Evolutionary conservation across 176 grass and related monocot species (phyloP).

Genomic region (Lolium multiflorum): DNA sequence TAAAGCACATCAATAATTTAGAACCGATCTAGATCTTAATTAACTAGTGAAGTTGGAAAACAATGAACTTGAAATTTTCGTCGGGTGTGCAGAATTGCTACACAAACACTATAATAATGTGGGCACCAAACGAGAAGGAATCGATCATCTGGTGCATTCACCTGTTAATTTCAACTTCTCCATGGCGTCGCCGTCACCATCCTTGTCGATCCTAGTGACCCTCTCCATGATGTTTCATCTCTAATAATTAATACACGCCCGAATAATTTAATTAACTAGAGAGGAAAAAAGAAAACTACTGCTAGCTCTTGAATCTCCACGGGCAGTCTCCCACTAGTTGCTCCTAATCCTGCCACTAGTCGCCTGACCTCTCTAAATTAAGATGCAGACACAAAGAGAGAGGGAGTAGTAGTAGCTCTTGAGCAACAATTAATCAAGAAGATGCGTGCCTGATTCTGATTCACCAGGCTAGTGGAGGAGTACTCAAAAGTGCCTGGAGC

Average conservation of each 20-base stretch:
- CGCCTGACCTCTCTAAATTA: background rate
- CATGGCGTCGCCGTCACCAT: background rate
- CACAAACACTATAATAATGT: background rate
- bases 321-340: background rate
- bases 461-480: background rate
- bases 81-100: background rate
- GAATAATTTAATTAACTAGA: conserved; percentile 9
- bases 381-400: background rate
- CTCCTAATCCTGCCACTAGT: background rate
- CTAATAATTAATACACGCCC: background rate
- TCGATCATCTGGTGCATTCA: background rate
- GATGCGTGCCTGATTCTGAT: background rate
- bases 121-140: background rate
- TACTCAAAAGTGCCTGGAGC: conserved; percentile 61
- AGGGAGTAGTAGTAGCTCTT: background rate
- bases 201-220: background rate
- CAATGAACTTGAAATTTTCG: background rate
- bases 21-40: conserved; percentile 24
- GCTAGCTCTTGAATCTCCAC: background rate
- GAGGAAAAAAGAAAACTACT: background rate
- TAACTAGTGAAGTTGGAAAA: background rate
- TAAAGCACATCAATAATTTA: conserved; percentile 8
- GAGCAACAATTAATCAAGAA: background rate
- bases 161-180: background rate
- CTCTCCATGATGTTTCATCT: background rate